Base-by-base conservation (phyloP, 78 protist genomes). In the Diacronema lutheri region DNA sequence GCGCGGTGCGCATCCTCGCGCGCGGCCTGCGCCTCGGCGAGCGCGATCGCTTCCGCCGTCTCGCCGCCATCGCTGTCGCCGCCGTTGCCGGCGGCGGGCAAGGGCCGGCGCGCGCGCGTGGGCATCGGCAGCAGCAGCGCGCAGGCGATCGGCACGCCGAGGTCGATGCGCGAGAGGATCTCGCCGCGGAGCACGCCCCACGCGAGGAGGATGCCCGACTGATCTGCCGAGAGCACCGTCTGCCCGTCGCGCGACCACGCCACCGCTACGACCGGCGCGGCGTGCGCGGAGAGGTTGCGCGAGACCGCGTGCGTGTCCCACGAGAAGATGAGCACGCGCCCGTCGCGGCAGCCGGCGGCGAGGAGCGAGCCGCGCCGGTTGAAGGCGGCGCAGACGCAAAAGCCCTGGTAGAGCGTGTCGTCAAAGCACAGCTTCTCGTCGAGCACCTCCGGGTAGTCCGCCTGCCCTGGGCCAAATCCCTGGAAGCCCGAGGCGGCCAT, bases 301-400 rank as follows among this genome's bases (percentile, higher is more conserved):
- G 78, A 57, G 31, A 73, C 78, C n/a, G 31, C 55, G 46, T 58
- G 86, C 37, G 95, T 92, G 38, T 91, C 92, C n/a, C 87, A 92
- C 62, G 90, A 93, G 90, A 91, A 92, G 25, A 92, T 74, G n/a
- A 69, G 56, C 13, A 91, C 74, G 29, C 16, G 31, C 37, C 93
- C 95, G 33, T 78, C 65, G 40, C 35, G 46, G 83, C 85, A 89
- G 58, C 95, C 95, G 13, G 77, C 73, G 0, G 93, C 92, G 25
- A 92, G 86, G 16, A 92, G 81, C n/a, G 89, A 62, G 46, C 95
- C 95, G 37, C 93, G 77, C n/a, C 95, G 83, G 85, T 91, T 92
- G 71, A 91, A 92, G 14, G 79, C 65, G 50, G 69, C 26, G 41
- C 68, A 65, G 26, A 1, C 14, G 37, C 37, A 7, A 16, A 5